A percentile compares a stretch with the other conserved stretches of the same genome.
Conservation (phyloP, 257 asterid genomes). For the Penstemon eatonii region DNA sequence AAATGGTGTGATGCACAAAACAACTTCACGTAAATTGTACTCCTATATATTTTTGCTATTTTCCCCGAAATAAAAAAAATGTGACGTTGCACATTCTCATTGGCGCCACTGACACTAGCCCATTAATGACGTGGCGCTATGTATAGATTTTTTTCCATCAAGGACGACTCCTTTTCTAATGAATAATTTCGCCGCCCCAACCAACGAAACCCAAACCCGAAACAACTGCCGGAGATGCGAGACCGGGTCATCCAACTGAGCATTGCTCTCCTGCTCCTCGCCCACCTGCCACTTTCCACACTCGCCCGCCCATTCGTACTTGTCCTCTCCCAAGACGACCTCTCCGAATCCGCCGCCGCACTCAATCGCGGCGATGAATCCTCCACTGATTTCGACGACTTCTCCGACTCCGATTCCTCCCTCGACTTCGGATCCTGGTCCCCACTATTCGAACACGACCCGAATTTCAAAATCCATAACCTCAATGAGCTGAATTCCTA, state of each 20-base stretch:
- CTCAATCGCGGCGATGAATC: constrained; percentile 43
- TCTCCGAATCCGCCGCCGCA: constrained; percentile 50
- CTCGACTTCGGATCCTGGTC: constrained; percentile 98
- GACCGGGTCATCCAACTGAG: constrained; percentile 36
- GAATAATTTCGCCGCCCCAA: neutral
- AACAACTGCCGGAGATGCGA: constrained; percentile 42
- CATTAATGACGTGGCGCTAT: no score
- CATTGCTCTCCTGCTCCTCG: constrained; percentile 48
- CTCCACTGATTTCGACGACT: constrained; percentile 75
- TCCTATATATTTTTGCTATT: no score
- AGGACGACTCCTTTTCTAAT: no score
- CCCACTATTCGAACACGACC: constrained; percentile 73
- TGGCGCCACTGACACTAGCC: no score
- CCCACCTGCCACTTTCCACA: constrained; percentile 44
- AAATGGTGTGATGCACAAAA: no score
- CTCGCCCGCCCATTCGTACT: constrained; percentile 71
- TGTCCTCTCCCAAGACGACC: constrained; percentile 79
- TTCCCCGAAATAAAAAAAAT: no score
- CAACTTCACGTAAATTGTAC: no score
- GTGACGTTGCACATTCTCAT: no score
- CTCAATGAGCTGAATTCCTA: constrained; percentile 35
- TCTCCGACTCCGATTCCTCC: constrained; percentile 60
- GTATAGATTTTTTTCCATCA: no score
- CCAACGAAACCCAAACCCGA: constrained; percentile 2
- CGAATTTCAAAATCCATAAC: constrained; percentile 34